phyloP scores from a whole-genome alignment of 1,284 basidiomycete genomes.

The Trametes hirsuta region DNA sequence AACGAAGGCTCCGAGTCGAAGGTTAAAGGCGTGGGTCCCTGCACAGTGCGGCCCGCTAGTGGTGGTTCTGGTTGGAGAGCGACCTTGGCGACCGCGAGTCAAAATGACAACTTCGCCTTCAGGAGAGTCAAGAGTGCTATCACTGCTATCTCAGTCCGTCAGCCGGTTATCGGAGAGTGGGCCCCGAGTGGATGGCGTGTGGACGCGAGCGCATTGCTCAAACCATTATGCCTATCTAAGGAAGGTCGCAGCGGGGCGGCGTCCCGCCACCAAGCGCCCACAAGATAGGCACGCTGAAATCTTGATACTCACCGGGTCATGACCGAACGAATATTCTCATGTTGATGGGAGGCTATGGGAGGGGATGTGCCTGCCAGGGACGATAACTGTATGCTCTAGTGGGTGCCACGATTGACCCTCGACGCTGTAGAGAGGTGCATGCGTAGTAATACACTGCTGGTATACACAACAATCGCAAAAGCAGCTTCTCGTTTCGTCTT shows the following conservation, averaged over 20 bases:
- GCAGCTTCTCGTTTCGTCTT: not conserved
- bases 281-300: not conserved
- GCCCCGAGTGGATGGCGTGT: not conserved
- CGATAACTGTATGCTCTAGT: not conserved
- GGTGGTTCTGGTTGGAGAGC: no score
- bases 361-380: not conserved
- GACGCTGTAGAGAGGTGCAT: not conserved
- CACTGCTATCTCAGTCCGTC: not conserved
- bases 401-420: not conserved
- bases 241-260: not conserved
- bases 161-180: no score
- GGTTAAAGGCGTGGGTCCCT: no score
- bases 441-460: constrained; percentile 8
- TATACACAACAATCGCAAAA: not conserved
- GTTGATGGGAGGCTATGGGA: not conserved
- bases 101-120: no score
- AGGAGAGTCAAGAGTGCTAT: not conserved
- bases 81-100: no score
- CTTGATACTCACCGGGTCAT: no score
- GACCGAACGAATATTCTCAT: not conserved
- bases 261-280: not conserved
- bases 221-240: constrained; percentile 10
- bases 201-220: not conserved
- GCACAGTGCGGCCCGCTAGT: no score
- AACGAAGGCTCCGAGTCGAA: no score